These are phyloP conservation scores for Oemleria cerasiformis DNA, from an alignment of 306 rosid genomes.

Conservation along the genomic window DNA sequence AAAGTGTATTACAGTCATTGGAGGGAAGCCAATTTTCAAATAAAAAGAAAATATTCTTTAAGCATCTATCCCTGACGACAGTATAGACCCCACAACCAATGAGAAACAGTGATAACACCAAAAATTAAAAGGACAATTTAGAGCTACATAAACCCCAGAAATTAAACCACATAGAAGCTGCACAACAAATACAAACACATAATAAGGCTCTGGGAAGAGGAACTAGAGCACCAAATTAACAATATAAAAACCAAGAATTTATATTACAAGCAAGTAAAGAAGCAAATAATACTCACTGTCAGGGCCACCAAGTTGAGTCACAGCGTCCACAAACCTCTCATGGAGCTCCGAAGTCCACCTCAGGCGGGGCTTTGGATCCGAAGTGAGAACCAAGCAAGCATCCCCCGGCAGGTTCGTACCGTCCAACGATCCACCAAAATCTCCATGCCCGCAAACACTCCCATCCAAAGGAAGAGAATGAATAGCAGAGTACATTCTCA, in stretches of 20 bases:
- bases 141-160: background rate
- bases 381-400: slow-evolving; percentile 53
- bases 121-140: background rate
- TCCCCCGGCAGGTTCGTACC: slow-evolving; percentile 55
- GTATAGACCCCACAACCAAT: background rate
- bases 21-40: background rate
- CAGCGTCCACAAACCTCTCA: slow-evolving; percentile 61
- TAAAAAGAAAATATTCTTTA: background rate
- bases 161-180: background rate
- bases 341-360: slow-evolving; percentile 70
- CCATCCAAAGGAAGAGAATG: slow-evolving; percentile 51
- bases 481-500: slow-evolving; percentile 46
- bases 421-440: slow-evolving; percentile 50
- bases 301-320: slow-evolving; percentile 64
- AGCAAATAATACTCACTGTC: slow-evolving; percentile 44
- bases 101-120: slow-evolving; percentile 4
- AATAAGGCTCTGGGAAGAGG: background rate
- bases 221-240: background rate
- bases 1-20: background rate
- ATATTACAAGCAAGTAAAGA: background rate
- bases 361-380: slow-evolving; percentile 62
- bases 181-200: background rate
- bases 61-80: background rate
- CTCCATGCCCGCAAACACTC: slow-evolving; percentile 38
- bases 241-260: background rate